These are phyloP conservation scores for Chloromonas sp. DNA, from an alignment of 163 green algal genomes.

Conservation along the genomic window DNA sequence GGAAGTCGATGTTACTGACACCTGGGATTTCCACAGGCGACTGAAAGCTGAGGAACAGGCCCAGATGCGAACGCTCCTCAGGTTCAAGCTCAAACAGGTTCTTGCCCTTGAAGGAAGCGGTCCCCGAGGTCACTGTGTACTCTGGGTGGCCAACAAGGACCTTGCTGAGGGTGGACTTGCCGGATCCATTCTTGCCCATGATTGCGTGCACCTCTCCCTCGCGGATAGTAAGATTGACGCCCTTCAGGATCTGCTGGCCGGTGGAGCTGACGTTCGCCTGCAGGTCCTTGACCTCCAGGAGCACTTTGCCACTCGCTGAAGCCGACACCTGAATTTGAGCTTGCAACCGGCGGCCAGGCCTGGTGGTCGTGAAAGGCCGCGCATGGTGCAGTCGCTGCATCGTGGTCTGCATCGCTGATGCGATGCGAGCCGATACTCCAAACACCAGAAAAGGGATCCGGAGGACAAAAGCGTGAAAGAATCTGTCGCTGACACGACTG, in stretches of 20 bases:
- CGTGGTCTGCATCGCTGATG: too few relatives aligned
- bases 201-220: slow-evolving; percentile 87
- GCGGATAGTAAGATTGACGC: slow-evolving; percentile 81
- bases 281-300: slow-evolving; percentile 89
- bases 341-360: too few relatives aligned
- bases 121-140: slow-evolving; percentile 91
- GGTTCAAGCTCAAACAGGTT: slow-evolving; percentile 93
- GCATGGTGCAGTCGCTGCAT: too few relatives aligned
- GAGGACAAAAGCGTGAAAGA: too few relatives aligned
- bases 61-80: slow-evolving; percentile 81
- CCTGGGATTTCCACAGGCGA: slow-evolving; percentile 92
- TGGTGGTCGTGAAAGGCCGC: too few relatives aligned
- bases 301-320: background rate
- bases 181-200: slow-evolving; percentile 98
- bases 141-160: slow-evolving; percentile 94
- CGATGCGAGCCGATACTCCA: too few relatives aligned
- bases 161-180: slow-evolving; percentile 95
- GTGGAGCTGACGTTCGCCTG: slow-evolving; percentile 73
- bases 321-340: too few relatives aligned
- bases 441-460: too few relatives aligned
- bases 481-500: too few relatives aligned
- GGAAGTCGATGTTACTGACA: slow-evolving; percentile 96
- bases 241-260: slow-evolving; percentile 84
- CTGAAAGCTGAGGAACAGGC: slow-evolving; percentile 88
- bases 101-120: slow-evolving; percentile 76